These are phyloP conservation scores for Violaceomyces palustris DNA, from an alignment of 1,284 basidiomycete species.

Conservation along the genomic window DNA sequence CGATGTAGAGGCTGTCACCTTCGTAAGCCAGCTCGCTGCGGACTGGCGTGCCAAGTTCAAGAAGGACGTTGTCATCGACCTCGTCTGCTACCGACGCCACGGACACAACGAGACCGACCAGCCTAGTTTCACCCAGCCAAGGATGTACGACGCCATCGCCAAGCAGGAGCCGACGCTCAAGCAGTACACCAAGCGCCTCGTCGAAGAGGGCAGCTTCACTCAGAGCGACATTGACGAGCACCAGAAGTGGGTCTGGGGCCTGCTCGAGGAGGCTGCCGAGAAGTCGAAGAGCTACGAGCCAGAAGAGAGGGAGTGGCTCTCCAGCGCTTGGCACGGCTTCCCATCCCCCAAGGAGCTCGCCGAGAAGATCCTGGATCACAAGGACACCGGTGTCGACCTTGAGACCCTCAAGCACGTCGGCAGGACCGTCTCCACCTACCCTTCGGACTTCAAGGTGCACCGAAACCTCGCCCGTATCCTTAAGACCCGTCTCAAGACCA, in stretches of 20 bases:
- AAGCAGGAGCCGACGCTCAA: slow-evolving; percentile 88
- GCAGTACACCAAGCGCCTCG: slow-evolving; percentile 84
- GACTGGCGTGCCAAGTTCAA: slow-evolving; percentile 98
- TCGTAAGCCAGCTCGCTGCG: slow-evolving; percentile 93
- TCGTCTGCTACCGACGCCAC: slow-evolving; percentile 97
- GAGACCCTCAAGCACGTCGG: slow-evolving; percentile 80
- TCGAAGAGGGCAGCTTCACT: slow-evolving; percentile 88
- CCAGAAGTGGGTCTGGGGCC: slow-evolving; percentile 98
- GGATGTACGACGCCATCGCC: slow-evolving; percentile 97
- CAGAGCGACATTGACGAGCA: slow-evolving; percentile 96
- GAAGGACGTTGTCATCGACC: slow-evolving; percentile 97
- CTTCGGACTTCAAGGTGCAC: slow-evolving; percentile 78
- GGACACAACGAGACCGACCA: slow-evolving; percentile 99
- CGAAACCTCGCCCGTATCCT: slow-evolving; percentile 93
- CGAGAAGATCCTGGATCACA: slow-evolving; percentile 82
- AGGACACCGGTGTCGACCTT: slow-evolving; percentile 74
- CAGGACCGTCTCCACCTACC: slow-evolving; percentile 76
- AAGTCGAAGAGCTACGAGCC: slow-evolving; percentile 91
- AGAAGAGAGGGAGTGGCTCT: slow-evolving; percentile 76
- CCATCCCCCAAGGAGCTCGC: slow-evolving; percentile 93
- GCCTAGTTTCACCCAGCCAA: slow-evolving; percentile 95
- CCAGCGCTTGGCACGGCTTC: slow-evolving; percentile 97
- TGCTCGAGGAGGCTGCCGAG: slow-evolving; percentile 87
- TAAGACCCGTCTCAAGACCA: slow-evolving; percentile 74
- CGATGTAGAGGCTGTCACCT: slow-evolving; percentile 89